phyloP scores from a whole-genome alignment of 495 filamentous ascomycete species.

The Pseudoneurospora amorphoporcata region DNA sequence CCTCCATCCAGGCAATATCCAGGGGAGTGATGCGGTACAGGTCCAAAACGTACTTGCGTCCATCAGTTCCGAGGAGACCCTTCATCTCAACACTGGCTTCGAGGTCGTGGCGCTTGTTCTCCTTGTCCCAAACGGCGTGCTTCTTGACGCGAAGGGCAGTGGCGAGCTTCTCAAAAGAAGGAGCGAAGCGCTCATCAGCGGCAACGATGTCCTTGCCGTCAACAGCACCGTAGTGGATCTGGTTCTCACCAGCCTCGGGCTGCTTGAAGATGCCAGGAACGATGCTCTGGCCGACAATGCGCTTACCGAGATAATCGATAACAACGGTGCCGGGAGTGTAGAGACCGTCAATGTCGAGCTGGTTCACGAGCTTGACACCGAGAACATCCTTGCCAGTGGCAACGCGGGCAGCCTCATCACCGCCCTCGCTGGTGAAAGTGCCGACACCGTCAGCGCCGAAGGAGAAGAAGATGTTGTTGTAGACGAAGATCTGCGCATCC shows the following conservation, averaged over 20 bases:
- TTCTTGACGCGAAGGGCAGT: conserved; percentile 81
- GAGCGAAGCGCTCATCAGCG: conserved; percentile 70
- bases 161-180: conserved; percentile 82
- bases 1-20: conserved; percentile 84
- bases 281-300: conserved; percentile 95
- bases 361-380: conserved; percentile 89
- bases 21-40: conserved; percentile 89
- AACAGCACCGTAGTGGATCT: conserved; percentile 97
- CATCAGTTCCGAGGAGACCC: conserved; percentile 93
- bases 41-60: conserved; percentile 92
- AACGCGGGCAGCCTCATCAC: conserved; percentile 92
- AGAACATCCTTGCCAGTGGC: conserved; percentile 95
- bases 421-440: conserved; percentile 92
- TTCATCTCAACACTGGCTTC: conserved; percentile 98
- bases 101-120: conserved; percentile 77
- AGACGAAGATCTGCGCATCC: conserved; percentile 97
- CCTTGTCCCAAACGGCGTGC: conserved; percentile 97
- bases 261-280: conserved; percentile 99
- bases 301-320: conserved; percentile 93
- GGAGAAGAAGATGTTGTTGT: conserved; percentile 99
- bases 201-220: conserved; percentile 96
- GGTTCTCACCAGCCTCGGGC: conserved; percentile 90
- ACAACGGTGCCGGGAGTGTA: conserved; percentile 95
- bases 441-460: conserved; percentile 97
- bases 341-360: conserved; percentile 87